Base-by-base conservation (phyloP, 2,329 filamentous ascomycete species). In the Stagonosporopsis cucurbitacearum region DNA sequence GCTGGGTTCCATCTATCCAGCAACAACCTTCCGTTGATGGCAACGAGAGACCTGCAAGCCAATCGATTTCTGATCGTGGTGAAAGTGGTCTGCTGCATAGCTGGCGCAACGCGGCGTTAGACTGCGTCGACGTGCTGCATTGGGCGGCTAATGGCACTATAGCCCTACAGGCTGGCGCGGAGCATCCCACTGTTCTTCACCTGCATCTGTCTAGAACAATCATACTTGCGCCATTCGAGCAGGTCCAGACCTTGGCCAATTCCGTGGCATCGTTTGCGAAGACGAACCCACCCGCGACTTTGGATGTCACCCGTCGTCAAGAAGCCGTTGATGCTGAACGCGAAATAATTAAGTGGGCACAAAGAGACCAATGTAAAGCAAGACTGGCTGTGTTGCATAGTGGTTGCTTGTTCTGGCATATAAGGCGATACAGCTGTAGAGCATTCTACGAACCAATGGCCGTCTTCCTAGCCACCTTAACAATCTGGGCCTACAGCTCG, bases 101-200 rank as follows among this genome's bases (percentile, higher is more conserved):
- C 23, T 82, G 80, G 79, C 72, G 77, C 13, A 81, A 81, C 36
- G 74, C 77, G 1, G 70, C 75, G 9, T 77, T 78, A 30, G 80
- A 81, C 50, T 79, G 75, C 33, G 63, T 86, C 4, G 84, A 86
- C 52, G 78, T 85, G 0, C 75, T 86, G 1, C 83, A 86, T 62
- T 86, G 84, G 84, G 77, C 79, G 13, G 84, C 83, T 1, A 84
- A 84, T 58, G 80, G 77, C 23, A 78, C 77, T 0, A 80, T 84
- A 23, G 80, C 80, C 2, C 77, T 79, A 36, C 72, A 79, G 1
- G 74, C 77, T 2, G 84, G 83, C 0, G 70, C 80, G 3, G 83
- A 86, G 55, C 83, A 84, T 55, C 77, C 81, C 1, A 83, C 81
- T 1, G 76, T 86, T 0, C 67, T 85, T 6, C 82, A 86, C 60